These are phyloP conservation scores for Acanthamoeba castellanii DNA, from an alignment of 208 protist genomes.

Conservation along the genomic window DNA sequence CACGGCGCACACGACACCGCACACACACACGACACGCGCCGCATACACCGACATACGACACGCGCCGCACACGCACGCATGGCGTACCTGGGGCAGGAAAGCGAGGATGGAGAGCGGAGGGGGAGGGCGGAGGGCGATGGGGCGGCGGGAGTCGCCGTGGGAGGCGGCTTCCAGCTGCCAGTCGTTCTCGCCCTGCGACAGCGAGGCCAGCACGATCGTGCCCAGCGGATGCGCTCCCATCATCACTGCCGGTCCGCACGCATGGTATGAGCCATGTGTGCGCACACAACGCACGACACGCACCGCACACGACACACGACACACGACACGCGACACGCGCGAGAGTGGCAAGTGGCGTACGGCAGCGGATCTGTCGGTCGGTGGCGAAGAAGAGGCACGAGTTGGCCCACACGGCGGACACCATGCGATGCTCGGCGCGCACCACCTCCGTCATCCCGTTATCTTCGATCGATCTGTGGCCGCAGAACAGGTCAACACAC, in stretches of 20 bases:
- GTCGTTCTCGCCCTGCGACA: conserved; percentile 8
- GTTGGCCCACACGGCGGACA: conserved; percentile 51
- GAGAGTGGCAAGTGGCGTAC: not conserved
- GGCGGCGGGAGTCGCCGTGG: not conserved
- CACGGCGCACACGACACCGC: not conserved
- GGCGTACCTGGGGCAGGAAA: not conserved
- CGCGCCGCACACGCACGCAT: too few species aligned
- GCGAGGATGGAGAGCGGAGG: not conserved
- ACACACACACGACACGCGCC: not conserved
- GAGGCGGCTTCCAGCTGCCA: not conserved
- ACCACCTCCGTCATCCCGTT: conserved; percentile 5
- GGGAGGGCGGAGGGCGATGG: not conserved
- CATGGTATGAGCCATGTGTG: too few species aligned
- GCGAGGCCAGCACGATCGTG: not conserved
- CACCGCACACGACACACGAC: not conserved
- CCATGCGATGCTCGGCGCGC: conserved; percentile 7
- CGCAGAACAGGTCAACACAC: too few species aligned
- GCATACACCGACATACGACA: not conserved
- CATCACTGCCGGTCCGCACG: not conserved
- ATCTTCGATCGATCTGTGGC: not conserved
- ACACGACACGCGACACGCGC: too few species aligned
- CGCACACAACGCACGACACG: too few species aligned
- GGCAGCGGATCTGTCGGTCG: conserved; percentile 21
- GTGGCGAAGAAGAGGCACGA: conserved; percentile 59
- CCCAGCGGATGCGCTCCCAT: conserved; percentile 11